These are phyloP conservation scores for Fusarium illudens DNA, from an alignment of 2,329 filamentous ascomycete species.

Conservation along the genomic window DNA sequence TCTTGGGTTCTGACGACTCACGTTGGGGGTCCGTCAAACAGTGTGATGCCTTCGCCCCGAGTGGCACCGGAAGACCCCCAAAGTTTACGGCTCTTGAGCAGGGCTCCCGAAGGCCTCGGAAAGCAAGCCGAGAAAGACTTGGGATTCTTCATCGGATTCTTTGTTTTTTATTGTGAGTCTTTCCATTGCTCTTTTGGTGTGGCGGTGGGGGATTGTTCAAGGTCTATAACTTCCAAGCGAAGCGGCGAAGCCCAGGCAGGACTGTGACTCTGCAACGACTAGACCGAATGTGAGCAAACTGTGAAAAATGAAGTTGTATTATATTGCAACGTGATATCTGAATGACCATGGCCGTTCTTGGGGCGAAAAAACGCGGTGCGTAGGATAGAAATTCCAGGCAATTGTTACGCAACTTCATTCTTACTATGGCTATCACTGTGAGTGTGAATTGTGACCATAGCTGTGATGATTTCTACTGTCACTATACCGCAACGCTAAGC, in stretches of 20 bases:
- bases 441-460: not conserved
- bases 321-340: not conserved
- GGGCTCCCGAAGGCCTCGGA: not conserved
- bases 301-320: not conserved
- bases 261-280: not conserved
- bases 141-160: not conserved
- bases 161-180: not conserved
- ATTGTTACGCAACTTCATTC: not conserved
- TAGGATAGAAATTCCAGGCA: not conserved
- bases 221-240: no score
- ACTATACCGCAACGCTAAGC: not conserved
- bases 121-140: not conserved
- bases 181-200: not conserved
- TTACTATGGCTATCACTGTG: not conserved
- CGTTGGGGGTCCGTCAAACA: not conserved
- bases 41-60: not conserved
- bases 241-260: not conserved
- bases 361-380: not conserved
- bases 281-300: not conserved
- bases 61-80: not conserved
- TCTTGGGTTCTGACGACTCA: not conserved
- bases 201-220: not conserved
- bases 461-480: not conserved
- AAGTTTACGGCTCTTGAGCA: not conserved
- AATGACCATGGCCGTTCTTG: not conserved